Evolutionary conservation across 2,329 filamentous ascomycete species (phyloP).

Genomic region (Colletotrichum gigasporum): DNA sequence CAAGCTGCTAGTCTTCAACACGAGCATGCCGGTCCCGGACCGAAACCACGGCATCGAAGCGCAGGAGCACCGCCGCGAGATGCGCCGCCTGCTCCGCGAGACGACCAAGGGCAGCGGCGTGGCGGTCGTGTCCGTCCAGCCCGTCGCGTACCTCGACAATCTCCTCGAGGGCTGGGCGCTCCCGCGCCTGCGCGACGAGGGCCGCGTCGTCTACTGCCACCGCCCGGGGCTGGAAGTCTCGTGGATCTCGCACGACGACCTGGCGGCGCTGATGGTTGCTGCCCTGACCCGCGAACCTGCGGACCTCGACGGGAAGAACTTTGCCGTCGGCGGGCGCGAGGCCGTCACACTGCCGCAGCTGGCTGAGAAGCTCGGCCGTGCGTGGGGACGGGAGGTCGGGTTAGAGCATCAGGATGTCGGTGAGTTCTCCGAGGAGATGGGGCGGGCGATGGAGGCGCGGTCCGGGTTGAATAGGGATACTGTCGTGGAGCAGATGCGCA

Average conservation of each 20-base stretch:
- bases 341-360: slow-evolving; percentile 43
- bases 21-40: slow-evolving; percentile 39
- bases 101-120: slow-evolving; percentile 34
- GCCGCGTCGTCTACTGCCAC: slow-evolving; percentile 50
- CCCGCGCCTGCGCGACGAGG: slow-evolving; percentile 42
- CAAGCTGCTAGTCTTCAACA: slow-evolving; percentile 38
- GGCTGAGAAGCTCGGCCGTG: slow-evolving; percentile 42
- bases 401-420: slow-evolving; percentile 45
- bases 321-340: slow-evolving; percentile 46
- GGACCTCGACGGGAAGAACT: slow-evolving; percentile 44
- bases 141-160: slow-evolving; percentile 49
- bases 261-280: slow-evolving; percentile 48
- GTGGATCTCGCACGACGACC: slow-evolving; percentile 51
- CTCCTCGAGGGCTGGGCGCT: slow-evolving; percentile 49
- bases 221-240: slow-evolving; percentile 45
- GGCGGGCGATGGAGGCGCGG: slow-evolving; percentile 43
- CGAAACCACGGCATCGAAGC: slow-evolving; percentile 34
- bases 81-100: slow-evolving; percentile 41
- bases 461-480: slow-evolving; percentile 44
- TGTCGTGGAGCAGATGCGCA: slow-evolving; percentile 49
- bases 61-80: slow-evolving; percentile 43
- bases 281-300: slow-evolving; percentile 39
- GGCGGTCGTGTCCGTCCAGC: slow-evolving; percentile 45
- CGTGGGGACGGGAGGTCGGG: slow-evolving; percentile 42
- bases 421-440: slow-evolving; percentile 41